Conservation (phyloP, 192 early-diverging fungal genomes). For the Allomyces javanicus region DNA sequence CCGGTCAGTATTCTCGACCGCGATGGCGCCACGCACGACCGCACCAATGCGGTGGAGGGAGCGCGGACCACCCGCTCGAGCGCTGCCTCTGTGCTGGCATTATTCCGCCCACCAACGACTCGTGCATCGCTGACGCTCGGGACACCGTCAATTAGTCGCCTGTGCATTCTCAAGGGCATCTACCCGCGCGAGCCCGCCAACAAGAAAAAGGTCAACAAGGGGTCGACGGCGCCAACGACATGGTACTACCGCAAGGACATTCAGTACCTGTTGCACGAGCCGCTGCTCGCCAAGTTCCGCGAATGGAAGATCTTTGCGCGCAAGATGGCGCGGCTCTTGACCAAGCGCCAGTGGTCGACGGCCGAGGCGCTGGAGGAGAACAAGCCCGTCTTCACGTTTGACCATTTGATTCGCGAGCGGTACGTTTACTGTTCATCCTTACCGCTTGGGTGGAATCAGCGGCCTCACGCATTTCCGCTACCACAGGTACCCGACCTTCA, state of each 20-base stretch:
- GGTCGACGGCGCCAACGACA: conserved; percentile 64
- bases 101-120: too few species aligned
- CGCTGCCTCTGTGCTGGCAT: too few species aligned
- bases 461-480: not conserved
- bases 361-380: conserved; percentile 56
- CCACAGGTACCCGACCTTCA: conserved; percentile 71
- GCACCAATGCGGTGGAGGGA: too few species aligned
- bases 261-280: conserved; percentile 82
- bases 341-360: conserved; percentile 54
- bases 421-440: conserved; percentile 9
- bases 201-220: conserved; percentile 82
- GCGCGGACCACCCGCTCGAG: too few species aligned
- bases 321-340: conserved; percentile 71
- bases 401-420: conserved; percentile 88
- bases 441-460: too few species aligned
- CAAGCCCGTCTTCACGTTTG: conserved; percentile 67
- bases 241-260: conserved; percentile 90
- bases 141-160: conserved; percentile 29
- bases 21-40: too few species aligned
- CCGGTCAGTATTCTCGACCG: conserved; percentile 29
- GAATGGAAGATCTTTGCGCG: conserved; percentile 73
- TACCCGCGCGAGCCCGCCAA: conserved; percentile 90
- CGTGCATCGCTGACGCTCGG: not conserved
- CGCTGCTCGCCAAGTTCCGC: conserved; percentile 75
- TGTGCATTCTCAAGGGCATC: conserved; percentile 97